phyloP scores from a whole-genome alignment of 352 stramenopile genomes.

The Globisporangium splendens region DNA sequence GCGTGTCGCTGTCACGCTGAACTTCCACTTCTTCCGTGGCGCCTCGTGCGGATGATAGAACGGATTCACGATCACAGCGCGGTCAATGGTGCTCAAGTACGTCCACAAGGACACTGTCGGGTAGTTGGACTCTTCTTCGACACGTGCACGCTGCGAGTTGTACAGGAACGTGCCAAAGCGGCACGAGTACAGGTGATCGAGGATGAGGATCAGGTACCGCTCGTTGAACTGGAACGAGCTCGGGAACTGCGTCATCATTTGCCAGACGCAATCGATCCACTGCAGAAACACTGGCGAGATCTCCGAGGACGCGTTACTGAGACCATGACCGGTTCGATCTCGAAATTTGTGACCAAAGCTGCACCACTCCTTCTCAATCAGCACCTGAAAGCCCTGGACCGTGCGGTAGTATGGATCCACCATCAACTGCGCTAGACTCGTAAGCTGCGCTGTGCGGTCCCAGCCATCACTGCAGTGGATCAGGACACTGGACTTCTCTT shows the following conservation, averaged over 20 bases:
- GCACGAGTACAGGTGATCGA: conserved; percentile 81
- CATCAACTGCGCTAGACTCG: conserved; percentile 77
- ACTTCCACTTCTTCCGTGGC: conserved; percentile 45
- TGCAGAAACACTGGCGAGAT: conserved; percentile 96
- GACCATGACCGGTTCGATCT: conserved; percentile 60
- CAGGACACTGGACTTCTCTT: conserved; percentile 90
- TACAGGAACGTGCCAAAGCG: conserved; percentile 94
- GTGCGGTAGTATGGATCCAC: conserved; percentile 91
- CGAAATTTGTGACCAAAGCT: conserved; percentile 89
- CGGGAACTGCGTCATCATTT: conserved; percentile 72
- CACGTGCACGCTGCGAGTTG: conserved; percentile 86
- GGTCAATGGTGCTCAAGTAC: conserved; percentile 63
- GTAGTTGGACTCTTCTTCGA: conserved; percentile 41
- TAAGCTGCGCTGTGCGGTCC: conserved; percentile 93
- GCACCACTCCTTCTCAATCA: conserved; percentile 91
- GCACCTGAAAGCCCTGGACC: conserved; percentile 73
- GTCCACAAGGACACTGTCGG: conserved; percentile 79
- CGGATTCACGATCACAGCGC: conserved; percentile 58
- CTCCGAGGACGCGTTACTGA: conserved; percentile 82
- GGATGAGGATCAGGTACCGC: conserved; percentile 72
- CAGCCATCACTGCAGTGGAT: conserved; percentile 99
- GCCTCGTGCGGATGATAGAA: conserved; percentile 60
- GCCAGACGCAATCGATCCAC: conserved; percentile 87
- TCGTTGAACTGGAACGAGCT: conserved; percentile 86
- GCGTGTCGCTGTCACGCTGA: conserved; percentile 48